A percentile compares a stretch with the other conserved stretches of the same genome.
Evolutionary conservation across 345 rosid genomes (phyloP).

Genomic region (Eucalyptus guilfoylei): DNA sequence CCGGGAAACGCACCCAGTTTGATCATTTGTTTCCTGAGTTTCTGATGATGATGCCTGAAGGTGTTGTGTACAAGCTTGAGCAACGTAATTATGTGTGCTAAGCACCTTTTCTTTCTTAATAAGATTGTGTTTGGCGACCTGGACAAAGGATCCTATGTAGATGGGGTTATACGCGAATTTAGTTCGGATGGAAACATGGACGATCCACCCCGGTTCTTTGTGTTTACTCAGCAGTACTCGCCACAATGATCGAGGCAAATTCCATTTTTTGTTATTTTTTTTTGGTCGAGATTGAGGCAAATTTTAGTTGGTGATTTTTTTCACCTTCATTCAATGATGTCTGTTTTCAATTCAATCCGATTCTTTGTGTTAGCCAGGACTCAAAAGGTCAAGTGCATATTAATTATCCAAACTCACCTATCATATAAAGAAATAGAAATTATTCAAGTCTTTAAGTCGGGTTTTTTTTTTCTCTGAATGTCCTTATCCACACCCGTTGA

Average conservation of each 20-base stretch:
- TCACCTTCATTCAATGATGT: no score
- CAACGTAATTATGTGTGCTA: not conserved
- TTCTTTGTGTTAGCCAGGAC: not conserved
- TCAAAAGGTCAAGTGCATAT: not conserved
- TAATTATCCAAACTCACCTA: not conserved
- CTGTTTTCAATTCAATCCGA: not conserved
- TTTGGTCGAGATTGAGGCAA: no score
- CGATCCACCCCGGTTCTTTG: not conserved
- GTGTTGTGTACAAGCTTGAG: not conserved
- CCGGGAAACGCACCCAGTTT: not conserved
- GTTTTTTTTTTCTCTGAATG: not conserved
- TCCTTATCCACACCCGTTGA: not conserved
- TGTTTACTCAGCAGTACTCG: not conserved
- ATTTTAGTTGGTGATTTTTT: no score
- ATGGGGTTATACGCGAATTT: fast-evolving
- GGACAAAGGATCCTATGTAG: not conserved
- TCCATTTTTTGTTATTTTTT: not conserved
- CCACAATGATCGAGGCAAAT: no score
- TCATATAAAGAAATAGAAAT: not conserved
- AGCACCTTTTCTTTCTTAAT: not conserved
- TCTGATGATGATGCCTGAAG: not conserved
- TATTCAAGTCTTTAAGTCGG: not conserved
- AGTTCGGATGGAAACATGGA: not conserved
- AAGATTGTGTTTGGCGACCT: not conserved
- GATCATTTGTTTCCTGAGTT: not conserved